phyloP scores from a whole-genome alignment of 345 rosid species.

The Euphorbia tirucalli region DNA sequence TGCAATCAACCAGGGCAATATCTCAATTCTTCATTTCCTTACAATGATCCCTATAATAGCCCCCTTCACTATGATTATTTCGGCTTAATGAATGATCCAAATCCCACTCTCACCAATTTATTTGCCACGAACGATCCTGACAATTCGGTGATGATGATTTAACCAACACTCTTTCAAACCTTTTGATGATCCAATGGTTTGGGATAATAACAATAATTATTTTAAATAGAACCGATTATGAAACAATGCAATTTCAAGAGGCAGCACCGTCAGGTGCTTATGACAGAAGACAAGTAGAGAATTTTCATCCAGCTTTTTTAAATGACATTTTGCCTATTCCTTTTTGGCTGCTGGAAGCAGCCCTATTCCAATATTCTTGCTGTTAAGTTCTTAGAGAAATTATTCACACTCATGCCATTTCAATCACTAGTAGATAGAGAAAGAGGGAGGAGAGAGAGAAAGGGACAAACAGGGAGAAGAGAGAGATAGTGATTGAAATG shows the following conservation, averaged over 20 bases:
- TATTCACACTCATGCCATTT: slow-evolving; percentile 26
- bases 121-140: not conserved
- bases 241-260: not conserved
- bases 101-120: slow-evolving; percentile 23
- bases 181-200: slow-evolving; percentile 26
- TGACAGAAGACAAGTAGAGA: not conserved
- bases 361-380: not conserved
- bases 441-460: too few species aligned
- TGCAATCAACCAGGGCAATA: too few species aligned
- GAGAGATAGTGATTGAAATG: too few species aligned
- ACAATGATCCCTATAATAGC: slow-evolving; percentile 69
- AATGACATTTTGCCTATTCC: slow-evolving; percentile 9
- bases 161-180: too few species aligned
- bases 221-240: too few species aligned
- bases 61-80: not conserved
- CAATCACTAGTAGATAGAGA: too few species aligned
- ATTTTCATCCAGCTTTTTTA: not conserved
- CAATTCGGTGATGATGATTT: too few species aligned
- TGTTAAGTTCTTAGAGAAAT: slow-evolving; percentile 10
- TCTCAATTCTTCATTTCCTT: too few species aligned
- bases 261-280: slow-evolving; percentile 2
- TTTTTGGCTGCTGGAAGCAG: not conserved
- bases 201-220: slow-evolving; percentile 11
- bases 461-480: too few species aligned
- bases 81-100: not conserved